Evolutionary conservation across 371 early-diverging fungal species (phyloP), one percentile per base, ranked within the genome.

Genomic region (Dichotomocladium elegans): DNA sequence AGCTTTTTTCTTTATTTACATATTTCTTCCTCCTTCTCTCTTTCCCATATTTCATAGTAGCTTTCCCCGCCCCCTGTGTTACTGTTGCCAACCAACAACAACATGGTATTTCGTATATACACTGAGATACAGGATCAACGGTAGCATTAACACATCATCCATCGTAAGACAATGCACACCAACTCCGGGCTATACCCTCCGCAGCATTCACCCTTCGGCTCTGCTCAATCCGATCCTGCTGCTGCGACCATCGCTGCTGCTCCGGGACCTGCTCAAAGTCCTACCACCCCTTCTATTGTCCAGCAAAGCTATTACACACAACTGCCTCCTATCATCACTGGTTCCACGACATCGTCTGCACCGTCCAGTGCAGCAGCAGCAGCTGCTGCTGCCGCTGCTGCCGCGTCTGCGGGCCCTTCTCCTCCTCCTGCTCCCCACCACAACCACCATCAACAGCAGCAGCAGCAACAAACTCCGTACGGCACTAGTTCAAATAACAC

Each of bases 291-390:
- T 2, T 41, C 41, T 30, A 47, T 49, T 48, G 49, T 49, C 10
- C 49, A 47, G 11, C 60, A 59, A 34, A 25, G 35, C 24, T 56
- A 48, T 28, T 55, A 51, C 45, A 51, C 50, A 12, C 60, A 60
- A 34, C 17, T 60, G 10, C 60, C 60, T 14, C 60, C 60, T 21
- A 55, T 60, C 47, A 60, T 37, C 7, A 46, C 57, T 4, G 42
- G 51, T 17, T 24, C 51, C 12, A 31, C 35, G 3, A 45, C 37
- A 31, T n/a, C n/a, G n/a, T n/a, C n/a, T n/a, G n/a, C n/a, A n/a
- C 35, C 15, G 14, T 30, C 46, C 22, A 33, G 24, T n/a, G 21
- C 57, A 29, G n/a, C 57, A 4, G 44, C 30, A 24, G 48, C 44
- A 3, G 15, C 46, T 14, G 31, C 31, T 10, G 47, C 47, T 7